Conservation (phyloP, 1,284 basidiomycete species). For the Irpex sp. region DNA sequence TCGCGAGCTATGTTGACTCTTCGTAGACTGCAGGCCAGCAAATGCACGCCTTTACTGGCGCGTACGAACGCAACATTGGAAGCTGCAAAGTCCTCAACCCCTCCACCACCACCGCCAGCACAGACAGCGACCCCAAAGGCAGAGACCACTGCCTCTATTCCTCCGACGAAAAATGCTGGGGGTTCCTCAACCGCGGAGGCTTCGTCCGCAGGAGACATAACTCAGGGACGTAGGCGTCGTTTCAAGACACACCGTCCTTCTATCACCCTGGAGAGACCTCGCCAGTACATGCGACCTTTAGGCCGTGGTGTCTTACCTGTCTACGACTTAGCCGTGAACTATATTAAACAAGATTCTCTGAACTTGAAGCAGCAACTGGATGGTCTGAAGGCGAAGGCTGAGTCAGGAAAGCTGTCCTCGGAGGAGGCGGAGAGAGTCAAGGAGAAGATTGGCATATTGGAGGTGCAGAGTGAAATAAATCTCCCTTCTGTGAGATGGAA, state of each 20-base stretch:
- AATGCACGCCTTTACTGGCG: neutral
- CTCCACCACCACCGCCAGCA: constrained; percentile 2
- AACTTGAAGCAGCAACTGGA: constrained; percentile 44
- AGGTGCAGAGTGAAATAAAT: constrained; percentile 62
- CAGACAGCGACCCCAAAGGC: neutral
- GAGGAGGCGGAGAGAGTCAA: constrained; percentile 40
- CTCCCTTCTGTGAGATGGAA: constrained; percentile 76
- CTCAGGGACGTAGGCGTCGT: neutral
- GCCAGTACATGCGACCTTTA: constrained; percentile 68
- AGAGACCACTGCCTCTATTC: neutral
- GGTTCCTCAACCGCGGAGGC: neutral
- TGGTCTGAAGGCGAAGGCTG: constrained; percentile 30
- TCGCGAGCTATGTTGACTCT: neutral
- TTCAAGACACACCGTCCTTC: constrained; percentile 33
- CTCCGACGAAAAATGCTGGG: neutral
- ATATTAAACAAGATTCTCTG: constrained; percentile 52
- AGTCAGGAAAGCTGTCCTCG: constrained; percentile 19
- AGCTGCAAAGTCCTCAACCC: neutral
- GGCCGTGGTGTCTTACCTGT: constrained; percentile 68
- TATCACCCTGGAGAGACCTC: constrained; percentile 47
- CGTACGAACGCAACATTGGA: neutral
- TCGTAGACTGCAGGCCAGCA: neutral
- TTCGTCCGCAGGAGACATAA: neutral
- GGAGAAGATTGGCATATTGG: constrained; percentile 33
- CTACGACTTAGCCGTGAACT: constrained; percentile 77